Conservation (phyloP, 1,284 basidiomycete species). For the Boletus semigastroideus region DNA sequence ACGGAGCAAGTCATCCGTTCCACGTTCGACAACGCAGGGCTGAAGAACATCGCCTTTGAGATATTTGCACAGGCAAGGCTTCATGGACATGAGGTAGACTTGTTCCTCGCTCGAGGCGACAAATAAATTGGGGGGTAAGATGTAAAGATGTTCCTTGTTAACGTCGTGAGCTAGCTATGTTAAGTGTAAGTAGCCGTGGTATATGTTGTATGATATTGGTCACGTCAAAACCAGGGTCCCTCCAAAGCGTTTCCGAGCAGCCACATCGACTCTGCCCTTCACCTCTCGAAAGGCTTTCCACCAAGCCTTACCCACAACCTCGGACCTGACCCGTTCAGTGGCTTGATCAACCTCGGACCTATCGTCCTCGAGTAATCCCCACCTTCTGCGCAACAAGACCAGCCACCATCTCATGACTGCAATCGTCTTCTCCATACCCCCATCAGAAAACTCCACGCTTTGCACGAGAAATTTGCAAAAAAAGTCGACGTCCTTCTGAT, state of each 20-base stretch:
- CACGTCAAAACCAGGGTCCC: slow-evolving; percentile 50
- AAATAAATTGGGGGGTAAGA: slow-evolving; percentile 4
- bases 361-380: slow-evolving; percentile 50
- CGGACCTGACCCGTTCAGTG: slow-evolving; percentile 32
- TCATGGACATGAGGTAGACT: slow-evolving; percentile 34
- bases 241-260: slow-evolving; percentile 63
- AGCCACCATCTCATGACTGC: slow-evolving; percentile 80
- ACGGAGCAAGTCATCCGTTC: slow-evolving; percentile 43
- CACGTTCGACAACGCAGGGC: slow-evolving; percentile 49
- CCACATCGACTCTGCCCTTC: slow-evolving; percentile 59
- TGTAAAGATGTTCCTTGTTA: not conserved
- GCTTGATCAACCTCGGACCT: slow-evolving; percentile 34
- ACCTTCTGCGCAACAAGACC: slow-evolving; percentile 58
- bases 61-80: slow-evolving; percentile 34
- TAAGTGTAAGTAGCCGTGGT: not conserved
- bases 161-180: not conserved
- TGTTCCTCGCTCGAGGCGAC: slow-evolving; percentile 55
- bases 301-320: slow-evolving; percentile 63
- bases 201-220: slow-evolving; percentile 8
- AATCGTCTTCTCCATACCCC: slow-evolving; percentile 65
- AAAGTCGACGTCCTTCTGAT: slow-evolving; percentile 66
- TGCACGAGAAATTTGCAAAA: slow-evolving; percentile 70
- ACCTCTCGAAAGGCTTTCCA: slow-evolving; percentile 72
- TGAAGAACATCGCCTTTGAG: slow-evolving; percentile 43
- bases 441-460: slow-evolving; percentile 61